phyloP scores from a whole-genome alignment of 1,139 yeast species.

The Blastobotrys capitulatus region DNA sequence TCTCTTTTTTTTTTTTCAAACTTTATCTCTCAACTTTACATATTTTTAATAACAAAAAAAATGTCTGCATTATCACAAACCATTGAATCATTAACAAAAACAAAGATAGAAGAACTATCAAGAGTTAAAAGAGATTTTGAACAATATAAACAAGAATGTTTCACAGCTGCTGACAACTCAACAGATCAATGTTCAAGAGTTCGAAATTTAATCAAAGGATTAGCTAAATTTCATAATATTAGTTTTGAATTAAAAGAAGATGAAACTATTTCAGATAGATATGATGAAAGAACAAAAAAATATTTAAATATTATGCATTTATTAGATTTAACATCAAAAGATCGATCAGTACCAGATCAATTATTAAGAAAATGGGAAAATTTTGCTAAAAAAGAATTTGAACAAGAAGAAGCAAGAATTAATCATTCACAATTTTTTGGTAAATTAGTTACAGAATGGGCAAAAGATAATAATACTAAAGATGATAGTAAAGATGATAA shows the following conservation, averaged over 20 bases:
- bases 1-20: not conserved
- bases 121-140: conserved; percentile 8
- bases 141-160: conserved; percentile 1
- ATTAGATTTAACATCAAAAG: conserved; percentile 2
- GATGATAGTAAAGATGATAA: too few species aligned
- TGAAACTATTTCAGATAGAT: not conserved
- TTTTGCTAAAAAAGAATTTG: conserved; percentile 9
- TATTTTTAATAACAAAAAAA: too few species aligned
- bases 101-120: conserved; percentile 13
- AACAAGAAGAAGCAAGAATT: conserved; percentile 11
- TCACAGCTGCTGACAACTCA: conserved; percentile 9
- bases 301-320: conserved; percentile 7
- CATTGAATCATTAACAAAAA: conserved; percentile 11
- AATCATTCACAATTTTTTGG: conserved; percentile 16
- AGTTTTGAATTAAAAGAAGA: conserved; percentile 8
- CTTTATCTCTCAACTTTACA: too few species aligned
- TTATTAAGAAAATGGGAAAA: conserved; percentile 9
- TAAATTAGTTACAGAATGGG: conserved; percentile 16
- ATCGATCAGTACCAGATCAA: conserved; percentile 8
- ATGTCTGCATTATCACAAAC: conserved; percentile 10
- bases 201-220: conserved; percentile 10
- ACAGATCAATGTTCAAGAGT: conserved; percentile 5
- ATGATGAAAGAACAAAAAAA: not conserved
- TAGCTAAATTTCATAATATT: conserved; percentile 11
- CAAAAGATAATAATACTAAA: conserved; percentile 5